Evolutionary conservation across 2,329 filamentous ascomycete genomes (phyloP).

Genomic region (Coleophoma crateriformis): DNA sequence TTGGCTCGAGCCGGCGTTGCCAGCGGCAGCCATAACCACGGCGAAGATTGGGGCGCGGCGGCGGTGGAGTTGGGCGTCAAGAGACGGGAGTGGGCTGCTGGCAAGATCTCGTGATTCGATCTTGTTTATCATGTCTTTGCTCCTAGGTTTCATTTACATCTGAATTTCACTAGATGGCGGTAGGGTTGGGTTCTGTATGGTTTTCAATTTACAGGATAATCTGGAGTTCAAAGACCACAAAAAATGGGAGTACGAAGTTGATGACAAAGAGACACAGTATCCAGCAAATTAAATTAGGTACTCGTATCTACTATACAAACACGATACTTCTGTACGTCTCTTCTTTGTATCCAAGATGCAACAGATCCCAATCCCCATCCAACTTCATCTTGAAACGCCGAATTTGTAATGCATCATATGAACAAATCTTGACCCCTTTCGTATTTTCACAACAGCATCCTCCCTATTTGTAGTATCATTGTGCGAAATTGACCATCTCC

Average conservation of each 20-base stretch:
- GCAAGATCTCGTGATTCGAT: conserved; percentile 13
- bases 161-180: too few relatives aligned
- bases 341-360: too few relatives aligned
- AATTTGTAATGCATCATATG: conserved; percentile 15
- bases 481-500: conserved; percentile 22
- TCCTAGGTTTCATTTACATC: too few relatives aligned
- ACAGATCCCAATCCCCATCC: conserved; percentile 7
- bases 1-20: conserved; percentile 72
- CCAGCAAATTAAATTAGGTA: conserved; percentile 1
- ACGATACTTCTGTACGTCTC: not conserved
- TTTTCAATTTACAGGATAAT: too few relatives aligned
- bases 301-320: not conserved
- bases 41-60: conserved; percentile 90
- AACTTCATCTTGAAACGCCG: conserved; percentile 18
- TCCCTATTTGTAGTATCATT: conserved; percentile 7
- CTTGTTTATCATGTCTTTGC: too few relatives aligned
- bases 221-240: too few relatives aligned
- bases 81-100: conserved; percentile 69
- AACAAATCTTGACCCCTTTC: conserved; percentile 4
- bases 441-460: not conserved
- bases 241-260: too few relatives aligned
- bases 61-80: conserved; percentile 93
- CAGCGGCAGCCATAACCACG: conserved; percentile 90
- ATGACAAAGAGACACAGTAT: too few relatives aligned
- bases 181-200: too few relatives aligned